Conservation (phyloP, 768 basidiomycete species). For the Clathrus columnatus region DNA sequence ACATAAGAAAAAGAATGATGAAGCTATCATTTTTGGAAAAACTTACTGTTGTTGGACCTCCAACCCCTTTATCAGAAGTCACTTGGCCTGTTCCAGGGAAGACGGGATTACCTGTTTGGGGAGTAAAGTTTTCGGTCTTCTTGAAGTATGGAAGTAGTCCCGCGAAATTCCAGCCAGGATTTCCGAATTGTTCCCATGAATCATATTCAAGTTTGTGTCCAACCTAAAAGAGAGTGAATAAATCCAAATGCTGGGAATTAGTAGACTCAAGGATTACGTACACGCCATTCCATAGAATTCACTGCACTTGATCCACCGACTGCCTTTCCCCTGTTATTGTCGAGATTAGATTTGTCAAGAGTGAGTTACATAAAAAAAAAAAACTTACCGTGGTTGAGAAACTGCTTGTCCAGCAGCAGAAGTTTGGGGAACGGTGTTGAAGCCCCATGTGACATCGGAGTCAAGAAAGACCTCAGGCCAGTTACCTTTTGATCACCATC, state of each 20-base stretch:
- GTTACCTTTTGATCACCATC: background rate
- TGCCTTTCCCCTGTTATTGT: background rate
- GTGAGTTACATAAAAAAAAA: background rate
- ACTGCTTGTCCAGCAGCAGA: background rate
- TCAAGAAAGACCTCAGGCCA: background rate
- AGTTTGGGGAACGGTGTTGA: background rate
- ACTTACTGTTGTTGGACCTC: conserved; percentile 4
- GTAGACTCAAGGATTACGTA: background rate
- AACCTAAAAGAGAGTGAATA: background rate
- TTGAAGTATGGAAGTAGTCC: conserved; percentile 31
- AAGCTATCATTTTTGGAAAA: background rate
- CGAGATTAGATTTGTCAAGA: background rate
- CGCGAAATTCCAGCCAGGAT: conserved; percentile 47
- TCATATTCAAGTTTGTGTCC: conserved; percentile 16
- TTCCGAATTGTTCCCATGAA: conserved; percentile 37
- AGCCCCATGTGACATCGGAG: background rate
- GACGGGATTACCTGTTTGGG: conserved; percentile 13
- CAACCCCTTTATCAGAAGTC: conserved; percentile 1
- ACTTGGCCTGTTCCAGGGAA: background rate
- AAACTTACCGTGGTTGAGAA: background rate
- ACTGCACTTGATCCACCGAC: background rate
- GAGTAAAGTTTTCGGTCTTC: conserved; percentile 32
- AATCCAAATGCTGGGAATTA: background rate
- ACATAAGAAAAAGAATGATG: background rate
- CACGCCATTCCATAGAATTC: background rate